phyloP scores from a whole-genome alignment of 805 yeast species.

The Teunomyces aglyptinius region DNA sequence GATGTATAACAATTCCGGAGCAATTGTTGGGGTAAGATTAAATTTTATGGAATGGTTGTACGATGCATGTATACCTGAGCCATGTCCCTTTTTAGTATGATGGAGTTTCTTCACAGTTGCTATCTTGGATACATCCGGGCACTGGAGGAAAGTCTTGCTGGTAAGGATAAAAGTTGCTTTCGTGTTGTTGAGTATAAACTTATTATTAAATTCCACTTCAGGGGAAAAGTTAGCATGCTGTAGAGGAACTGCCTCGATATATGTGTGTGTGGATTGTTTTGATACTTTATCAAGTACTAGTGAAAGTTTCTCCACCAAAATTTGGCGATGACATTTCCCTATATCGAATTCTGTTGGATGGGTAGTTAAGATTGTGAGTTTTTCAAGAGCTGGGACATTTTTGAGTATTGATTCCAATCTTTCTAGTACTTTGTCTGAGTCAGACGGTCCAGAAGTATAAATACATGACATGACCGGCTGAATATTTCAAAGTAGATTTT shows the following conservation, averaged over 20 bases:
- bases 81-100: conserved; percentile 20
- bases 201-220: not conserved
- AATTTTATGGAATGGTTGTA: conserved; percentile 10
- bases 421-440: not conserved
- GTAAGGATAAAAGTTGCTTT: conserved; percentile 6
- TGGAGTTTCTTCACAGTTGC: conserved; percentile 11
- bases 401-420: not conserved
- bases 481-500: not conserved
- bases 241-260: not conserved
- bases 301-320: not conserved
- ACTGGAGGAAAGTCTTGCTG: conserved; percentile 6
- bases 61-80: conserved; percentile 14
- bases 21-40: conserved; percentile 1
- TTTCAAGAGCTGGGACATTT: not conserved
- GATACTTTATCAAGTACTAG: conserved; percentile 9
- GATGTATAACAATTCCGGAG: conserved; percentile 3
- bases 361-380: not conserved
- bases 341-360: not conserved
- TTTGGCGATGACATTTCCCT: not conserved
- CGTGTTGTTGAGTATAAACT: conserved; percentile 1
- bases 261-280: not conserved
- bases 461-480: not conserved
- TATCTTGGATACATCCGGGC: conserved; percentile 9
- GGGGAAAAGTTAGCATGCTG: not conserved
- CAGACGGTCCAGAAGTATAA: not conserved